Evolutionary conservation across 257 asterid genomes (phyloP).

Genomic region (Plantago elongata): DNA sequence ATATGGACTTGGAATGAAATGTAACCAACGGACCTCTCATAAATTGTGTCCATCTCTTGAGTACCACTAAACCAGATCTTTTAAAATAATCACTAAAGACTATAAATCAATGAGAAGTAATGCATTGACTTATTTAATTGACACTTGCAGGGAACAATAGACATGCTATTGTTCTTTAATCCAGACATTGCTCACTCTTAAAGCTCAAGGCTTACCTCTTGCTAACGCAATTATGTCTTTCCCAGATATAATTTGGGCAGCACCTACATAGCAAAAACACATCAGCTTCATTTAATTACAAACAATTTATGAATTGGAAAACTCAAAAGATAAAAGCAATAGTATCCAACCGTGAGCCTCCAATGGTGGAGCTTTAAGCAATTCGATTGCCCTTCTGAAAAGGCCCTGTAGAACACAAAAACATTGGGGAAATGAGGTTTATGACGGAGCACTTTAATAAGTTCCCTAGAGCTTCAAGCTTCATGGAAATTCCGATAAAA

Average conservation of each 20-base stretch:
- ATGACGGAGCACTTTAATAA: too few relatives aligned
- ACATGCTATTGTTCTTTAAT: too few relatives aligned
- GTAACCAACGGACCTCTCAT: too few relatives aligned
- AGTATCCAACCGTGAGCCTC: slow-evolving; percentile 48
- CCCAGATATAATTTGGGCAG: slow-evolving; percentile 28
- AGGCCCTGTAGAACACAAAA: slow-evolving; percentile 61
- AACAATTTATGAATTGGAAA: neutral
- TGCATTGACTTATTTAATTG: neutral
- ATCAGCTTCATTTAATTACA: slow-evolving; percentile 2
- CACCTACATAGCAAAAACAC: slow-evolving; percentile 29
- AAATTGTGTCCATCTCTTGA: too few relatives aligned
- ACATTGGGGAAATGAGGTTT: too few relatives aligned
- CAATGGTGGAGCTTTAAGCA: slow-evolving; percentile 76
- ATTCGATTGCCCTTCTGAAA: slow-evolving; percentile 76
- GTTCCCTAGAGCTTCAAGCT: too few relatives aligned
- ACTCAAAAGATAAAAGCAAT: neutral
- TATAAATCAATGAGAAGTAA: neutral
- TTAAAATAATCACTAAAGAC: too few relatives aligned
- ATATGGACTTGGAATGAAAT: too few relatives aligned
- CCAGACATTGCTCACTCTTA: neutral
- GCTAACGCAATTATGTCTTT: slow-evolving; percentile 80
- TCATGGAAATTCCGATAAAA: too few relatives aligned
- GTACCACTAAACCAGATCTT: neutral
- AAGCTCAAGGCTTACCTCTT: slow-evolving; percentile 45
- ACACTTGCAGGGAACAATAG: too few relatives aligned